Percentiles rank a stretch among this genome's conserved stretches.
phyloP scores from a whole-genome alignment of 805 yeast species.

The Hanseniaspora jakobsenii region DNA sequence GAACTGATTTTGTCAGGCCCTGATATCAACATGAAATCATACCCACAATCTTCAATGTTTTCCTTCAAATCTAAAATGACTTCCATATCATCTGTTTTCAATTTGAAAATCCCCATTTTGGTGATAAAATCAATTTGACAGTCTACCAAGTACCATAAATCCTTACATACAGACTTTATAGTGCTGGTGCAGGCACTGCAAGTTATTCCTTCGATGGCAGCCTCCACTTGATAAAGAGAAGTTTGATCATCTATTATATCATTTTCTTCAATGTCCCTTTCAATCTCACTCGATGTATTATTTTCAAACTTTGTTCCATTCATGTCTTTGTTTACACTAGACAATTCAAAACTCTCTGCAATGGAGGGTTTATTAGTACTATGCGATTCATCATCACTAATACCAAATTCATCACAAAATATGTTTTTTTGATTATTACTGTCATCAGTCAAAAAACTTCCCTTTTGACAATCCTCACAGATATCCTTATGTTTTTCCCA shows the following conservation, averaged over 20 bases:
- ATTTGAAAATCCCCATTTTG: constrained; percentile 50
- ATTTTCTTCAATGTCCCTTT: too few species aligned
- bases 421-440: too few species aligned
- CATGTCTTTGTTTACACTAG: too few species aligned
- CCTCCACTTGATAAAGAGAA: constrained; percentile 21
- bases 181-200: constrained; percentile 61
- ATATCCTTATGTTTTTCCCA: constrained; percentile 1
- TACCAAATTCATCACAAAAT: too few species aligned
- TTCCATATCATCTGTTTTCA: constrained; percentile 33
- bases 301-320: too few species aligned
- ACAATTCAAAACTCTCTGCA: too few species aligned
- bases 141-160: constrained; percentile 41
- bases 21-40: constrained; percentile 41
- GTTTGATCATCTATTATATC: neutral
- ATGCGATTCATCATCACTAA: neutral
- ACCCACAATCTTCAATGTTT: constrained; percentile 55
- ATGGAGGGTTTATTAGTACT: too few species aligned
- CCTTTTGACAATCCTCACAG: constrained; percentile 9
- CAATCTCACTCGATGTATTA: too few species aligned
- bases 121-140: constrained; percentile 46
- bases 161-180: constrained; percentile 36
- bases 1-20: constrained; percentile 30
- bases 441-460: too few species aligned
- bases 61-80: constrained; percentile 35
- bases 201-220: constrained; percentile 61